Conservation (phyloP, 1,139 yeast genomes). For the Suhomyces panamericanus region DNA sequence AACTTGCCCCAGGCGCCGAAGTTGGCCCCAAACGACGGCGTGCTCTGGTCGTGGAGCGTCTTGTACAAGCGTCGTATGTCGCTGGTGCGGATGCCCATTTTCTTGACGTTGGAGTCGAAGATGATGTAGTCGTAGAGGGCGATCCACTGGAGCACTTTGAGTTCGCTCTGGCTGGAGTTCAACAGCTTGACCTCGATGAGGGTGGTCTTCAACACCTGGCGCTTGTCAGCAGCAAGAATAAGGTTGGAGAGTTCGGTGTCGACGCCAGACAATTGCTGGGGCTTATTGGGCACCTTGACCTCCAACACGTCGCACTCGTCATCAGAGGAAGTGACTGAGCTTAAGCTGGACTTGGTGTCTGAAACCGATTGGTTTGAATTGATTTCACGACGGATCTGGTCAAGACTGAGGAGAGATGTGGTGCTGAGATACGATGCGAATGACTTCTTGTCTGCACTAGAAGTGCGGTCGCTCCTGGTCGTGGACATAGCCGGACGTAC, state of each 20-base stretch:
- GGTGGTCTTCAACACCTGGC: constrained; percentile 12
- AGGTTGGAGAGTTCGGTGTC: constrained; percentile 8
- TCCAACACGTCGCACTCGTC: constrained; percentile 20
- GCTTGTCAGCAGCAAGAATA: constrained; percentile 8
- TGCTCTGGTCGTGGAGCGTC: constrained; percentile 4
- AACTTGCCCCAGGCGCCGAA: constrained; percentile 7
- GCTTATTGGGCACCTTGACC: neutral
- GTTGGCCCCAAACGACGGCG: constrained; percentile 1
- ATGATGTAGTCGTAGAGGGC: constrained; percentile 33
- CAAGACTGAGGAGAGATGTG: constrained; percentile 33
- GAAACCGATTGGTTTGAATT: constrained; percentile 1
- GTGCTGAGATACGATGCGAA: constrained; percentile 23
- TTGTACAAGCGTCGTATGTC: constrained; percentile 23
- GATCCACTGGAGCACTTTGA: constrained; percentile 30
- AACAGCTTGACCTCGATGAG: constrained; percentile 10
- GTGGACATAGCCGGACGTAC: no score
- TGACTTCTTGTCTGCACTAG: constrained; percentile 8
- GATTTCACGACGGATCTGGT: constrained; percentile 25
- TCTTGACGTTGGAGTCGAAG: constrained; percentile 14
- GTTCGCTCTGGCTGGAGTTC: constrained; percentile 17
- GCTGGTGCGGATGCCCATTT: constrained; percentile 22
- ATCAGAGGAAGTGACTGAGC: constrained; percentile 26
- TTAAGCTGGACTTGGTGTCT: constrained; percentile 9
- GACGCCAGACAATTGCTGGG: neutral
- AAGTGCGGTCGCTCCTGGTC: neutral